Percentiles rank a stretch among this genome's conserved stretches.
Evolutionary conservation across 2,329 filamentous ascomycete species (phyloP).

Genomic region (Pseudogymnoascus sp.): DNA sequence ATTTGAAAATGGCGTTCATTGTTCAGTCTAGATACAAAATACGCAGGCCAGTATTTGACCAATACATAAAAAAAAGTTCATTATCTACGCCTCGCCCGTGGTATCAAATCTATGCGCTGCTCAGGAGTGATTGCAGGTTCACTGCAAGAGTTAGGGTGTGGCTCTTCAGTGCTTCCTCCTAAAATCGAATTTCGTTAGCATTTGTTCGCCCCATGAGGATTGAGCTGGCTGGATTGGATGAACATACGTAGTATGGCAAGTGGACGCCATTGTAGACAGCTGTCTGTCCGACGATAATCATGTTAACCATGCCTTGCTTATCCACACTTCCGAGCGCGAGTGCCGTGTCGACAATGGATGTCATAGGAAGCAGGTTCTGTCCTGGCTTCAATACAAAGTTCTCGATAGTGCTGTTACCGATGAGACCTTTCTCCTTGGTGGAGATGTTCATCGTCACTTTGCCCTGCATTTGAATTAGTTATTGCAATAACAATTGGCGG

Average conservation of each 20-base stretch:
- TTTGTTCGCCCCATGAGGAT: background rate
- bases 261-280: slow-evolving; percentile 41
- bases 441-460: slow-evolving; percentile 49
- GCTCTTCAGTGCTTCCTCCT: slow-evolving; percentile 38
- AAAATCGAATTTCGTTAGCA: background rate
- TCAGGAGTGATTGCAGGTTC: slow-evolving; percentile 27
- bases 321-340: slow-evolving; percentile 27
- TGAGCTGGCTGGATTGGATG: background rate
- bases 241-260: slow-evolving; percentile 42
- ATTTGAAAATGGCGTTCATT: background rate
- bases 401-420: slow-evolving; percentile 44
- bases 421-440: slow-evolving; percentile 29
- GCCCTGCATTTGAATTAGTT: slow-evolving; percentile 30
- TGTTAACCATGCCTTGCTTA: slow-evolving; percentile 40
- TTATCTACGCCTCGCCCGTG: background rate
- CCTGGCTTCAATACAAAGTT: slow-evolving; percentile 48
- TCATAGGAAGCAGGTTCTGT: slow-evolving; percentile 44
- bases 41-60: background rate
- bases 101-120: background rate
- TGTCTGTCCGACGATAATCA: slow-evolving; percentile 43
- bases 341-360: slow-evolving; percentile 39
- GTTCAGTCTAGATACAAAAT: background rate
- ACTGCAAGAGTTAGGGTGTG: slow-evolving; percentile 40
- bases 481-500: background rate
- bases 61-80: background rate